A percentile compares a stretch with the other conserved stretches of the same genome.
Evolutionary conservation across 228 moss, liverwort and hornwort species (phyloP).

Genomic region (Sphagnum magellanicum): DNA sequence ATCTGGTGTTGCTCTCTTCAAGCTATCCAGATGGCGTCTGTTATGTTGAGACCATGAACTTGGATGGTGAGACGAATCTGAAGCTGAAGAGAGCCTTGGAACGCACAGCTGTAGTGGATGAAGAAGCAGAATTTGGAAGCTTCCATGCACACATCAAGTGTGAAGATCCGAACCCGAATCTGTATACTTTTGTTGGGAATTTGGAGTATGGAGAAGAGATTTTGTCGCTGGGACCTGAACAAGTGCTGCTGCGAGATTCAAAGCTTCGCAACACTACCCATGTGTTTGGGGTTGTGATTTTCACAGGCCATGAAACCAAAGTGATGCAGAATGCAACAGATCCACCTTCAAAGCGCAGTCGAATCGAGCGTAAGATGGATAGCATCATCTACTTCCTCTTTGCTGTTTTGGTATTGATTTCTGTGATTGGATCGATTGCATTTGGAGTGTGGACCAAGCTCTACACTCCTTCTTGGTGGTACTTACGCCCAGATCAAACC

Average conservation of each 20-base stretch:
- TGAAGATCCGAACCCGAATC: conserved; percentile 89
- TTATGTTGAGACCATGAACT: conserved; percentile 98
- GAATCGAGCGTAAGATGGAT: conserved; percentile 95
- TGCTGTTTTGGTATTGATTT: conserved; percentile 52
- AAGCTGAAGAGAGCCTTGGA: conserved; percentile 88
- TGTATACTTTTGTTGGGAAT: conserved; percentile 94
- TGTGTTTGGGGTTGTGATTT: conserved; percentile 83
- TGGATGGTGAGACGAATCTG: conserved; percentile 94
- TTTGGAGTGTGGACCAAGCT: conserved; percentile 63
- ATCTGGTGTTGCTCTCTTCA: conserved; percentile 90
- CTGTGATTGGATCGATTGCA: conserved; percentile 70
- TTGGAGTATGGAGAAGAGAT: conserved; percentile 64
- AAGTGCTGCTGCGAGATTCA: conserved; percentile 83
- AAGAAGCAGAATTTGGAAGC: conserved; percentile 51
- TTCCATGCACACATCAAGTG: conserved; percentile 67
- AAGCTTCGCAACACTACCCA: conserved; percentile 92
- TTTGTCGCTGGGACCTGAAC: conserved; percentile 66
- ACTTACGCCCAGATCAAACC: conserved; percentile 39
- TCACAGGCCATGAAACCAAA: conserved; percentile 93
- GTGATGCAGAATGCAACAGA: conserved; percentile 98
- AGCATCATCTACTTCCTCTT: conserved; percentile 89
- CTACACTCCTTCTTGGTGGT: conserved; percentile 84
- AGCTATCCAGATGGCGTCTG: conserved; percentile 91
- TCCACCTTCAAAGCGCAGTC: conserved; percentile 90
- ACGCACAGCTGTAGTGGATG: conserved; percentile 81